phyloP scores from a whole-genome alignment of 1,139 yeast genomes.

The Candida sp. region DNA sequence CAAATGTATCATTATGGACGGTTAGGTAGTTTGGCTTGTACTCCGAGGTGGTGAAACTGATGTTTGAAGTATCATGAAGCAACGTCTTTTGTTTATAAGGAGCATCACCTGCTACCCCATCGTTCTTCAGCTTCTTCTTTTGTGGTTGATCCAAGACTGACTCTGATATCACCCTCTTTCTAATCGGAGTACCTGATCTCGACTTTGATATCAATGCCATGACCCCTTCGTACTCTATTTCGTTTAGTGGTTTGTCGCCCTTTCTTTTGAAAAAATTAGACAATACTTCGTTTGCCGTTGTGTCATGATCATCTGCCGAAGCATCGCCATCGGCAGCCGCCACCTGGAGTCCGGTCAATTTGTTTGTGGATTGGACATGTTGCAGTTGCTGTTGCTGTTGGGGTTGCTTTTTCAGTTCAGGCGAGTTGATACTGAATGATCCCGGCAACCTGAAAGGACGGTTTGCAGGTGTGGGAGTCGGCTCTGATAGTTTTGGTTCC shows the following conservation, averaged over 20 bases:
- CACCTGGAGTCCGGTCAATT: too few relatives aligned
- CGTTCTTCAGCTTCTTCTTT: constrained; percentile 5
- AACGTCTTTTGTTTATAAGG: constrained; percentile 14
- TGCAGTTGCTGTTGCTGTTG: not conserved
- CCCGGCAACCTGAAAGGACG: constrained; percentile 12
- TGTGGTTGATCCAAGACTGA: constrained; percentile 6
- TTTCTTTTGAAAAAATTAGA: constrained; percentile 75
- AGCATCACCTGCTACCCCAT: not conserved
- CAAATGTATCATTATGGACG: constrained; percentile 27
- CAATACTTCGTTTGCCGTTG: constrained; percentile 56
- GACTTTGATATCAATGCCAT: constrained; percentile 53
- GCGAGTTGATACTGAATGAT: constrained; percentile 6
- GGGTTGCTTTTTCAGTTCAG: constrained; percentile 1
- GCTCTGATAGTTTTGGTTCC: constrained; percentile 2
- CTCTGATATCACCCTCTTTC: constrained; percentile 3
- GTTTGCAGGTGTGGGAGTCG: not conserved
- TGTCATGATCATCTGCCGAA: constrained; percentile 2
- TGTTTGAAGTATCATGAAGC: constrained; percentile 12
- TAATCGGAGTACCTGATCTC: constrained; percentile 16
- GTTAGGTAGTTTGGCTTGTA: constrained; percentile 44
- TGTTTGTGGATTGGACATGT: not conserved
- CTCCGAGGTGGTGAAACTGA: constrained; percentile 39
- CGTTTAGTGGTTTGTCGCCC: constrained; percentile 77
- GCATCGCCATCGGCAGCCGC: not conserved
- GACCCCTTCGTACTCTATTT: constrained; percentile 86